Evolutionary conservation across 2,329 filamentous ascomycete genomes (phyloP), one percentile per base, ranked within the genome.

Genomic region (Curvularia eragrostidis): DNA sequence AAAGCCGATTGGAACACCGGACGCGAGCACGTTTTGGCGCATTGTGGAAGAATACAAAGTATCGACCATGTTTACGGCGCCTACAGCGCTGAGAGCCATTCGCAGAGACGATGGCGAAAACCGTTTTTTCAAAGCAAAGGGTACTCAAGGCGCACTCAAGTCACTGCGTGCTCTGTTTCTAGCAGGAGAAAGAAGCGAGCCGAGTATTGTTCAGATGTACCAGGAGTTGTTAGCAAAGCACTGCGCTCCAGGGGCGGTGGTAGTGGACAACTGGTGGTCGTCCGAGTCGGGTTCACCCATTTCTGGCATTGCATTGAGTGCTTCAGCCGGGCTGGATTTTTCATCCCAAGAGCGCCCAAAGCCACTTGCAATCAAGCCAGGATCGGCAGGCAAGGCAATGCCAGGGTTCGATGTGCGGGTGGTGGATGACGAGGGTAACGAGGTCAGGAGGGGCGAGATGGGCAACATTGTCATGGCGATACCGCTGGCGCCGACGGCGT

Each of bases 1-100:
- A n/a, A 97, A 97, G 66, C 93, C 93, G 0, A 83, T 97, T 12
- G 93, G 93, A 4, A 97, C 93, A 0, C 93, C 93, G 0, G 88
- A 97, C 67, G 90, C 92, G 0, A 89, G 91, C 5, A 89, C 90
- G 0, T 95, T 97, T 74, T 98, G 93, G 93, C 84, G 93, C 2
- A 86, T 97, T 18, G 55, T 96, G 3, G 89, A 93, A 64, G 90
- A 96, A 68, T 89, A 97, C 80, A 89, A 89, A 69, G 92, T 96
- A 53, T 96, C 91, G 60, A 85, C 87, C 5, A 75, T 77, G 67
- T 96, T 91, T 73, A 97, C 93, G 0, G 94, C 93, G 0, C 93
- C 93, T 0, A 97, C 87, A 1, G 93, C 94, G 1, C 83, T 98
- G 32, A 85, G 93, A 30, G 93, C 93, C 2, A 96, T 97, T 71